These are phyloP conservation scores for Quillaja saponaria DNA, from an alignment of 306 rosid genomes.

Conservation along the genomic window DNA sequence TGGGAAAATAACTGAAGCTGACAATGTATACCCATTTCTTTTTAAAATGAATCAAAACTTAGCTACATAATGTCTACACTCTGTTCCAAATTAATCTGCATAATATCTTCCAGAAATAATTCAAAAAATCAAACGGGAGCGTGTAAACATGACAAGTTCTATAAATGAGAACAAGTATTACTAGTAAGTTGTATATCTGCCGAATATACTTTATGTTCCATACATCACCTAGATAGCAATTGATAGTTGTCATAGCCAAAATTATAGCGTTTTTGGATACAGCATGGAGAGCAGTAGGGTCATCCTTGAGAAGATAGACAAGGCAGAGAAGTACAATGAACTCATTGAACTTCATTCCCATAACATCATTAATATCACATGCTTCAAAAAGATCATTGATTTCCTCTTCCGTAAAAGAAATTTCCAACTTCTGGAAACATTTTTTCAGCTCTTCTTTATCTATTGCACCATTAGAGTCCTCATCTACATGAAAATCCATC, in stretches of 20 bases:
- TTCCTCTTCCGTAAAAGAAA: slow-evolving; percentile 71
- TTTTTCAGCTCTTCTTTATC: slow-evolving; percentile 75
- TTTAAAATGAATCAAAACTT: slow-evolving; percentile 11
- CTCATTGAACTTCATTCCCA: slow-evolving; percentile 82
- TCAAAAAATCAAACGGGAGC: slow-evolving; percentile 25
- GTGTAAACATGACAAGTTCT: slow-evolving; percentile 5
- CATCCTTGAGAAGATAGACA: slow-evolving; percentile 79
- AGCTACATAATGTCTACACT: slow-evolving; percentile 7
- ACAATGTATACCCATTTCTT: slow-evolving; percentile 9
- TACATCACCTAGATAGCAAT: neutral
- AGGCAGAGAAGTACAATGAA: slow-evolving; percentile 92
- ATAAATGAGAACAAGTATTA: slow-evolving; percentile 9
- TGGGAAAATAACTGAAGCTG: slow-evolving; percentile 4
- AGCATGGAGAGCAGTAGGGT: slow-evolving; percentile 41
- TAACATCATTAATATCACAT: slow-evolving; percentile 72
- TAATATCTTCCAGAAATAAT: slow-evolving; percentile 12
- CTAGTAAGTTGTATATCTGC: slow-evolving; percentile 4
- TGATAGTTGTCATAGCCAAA: slow-evolving; percentile 1
- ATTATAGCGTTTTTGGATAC: slow-evolving; percentile 59
- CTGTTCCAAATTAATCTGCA: slow-evolving; percentile 7
- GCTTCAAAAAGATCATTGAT: slow-evolving; percentile 76
- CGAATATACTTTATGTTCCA: slow-evolving; percentile 1
- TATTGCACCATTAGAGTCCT: slow-evolving; percentile 81
- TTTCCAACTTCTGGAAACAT: slow-evolving; percentile 70
- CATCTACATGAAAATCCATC: slow-evolving; percentile 53